Base-by-base conservation (phyloP, 441 rosid species). In the Rhodomyrtus psidioides region DNA sequence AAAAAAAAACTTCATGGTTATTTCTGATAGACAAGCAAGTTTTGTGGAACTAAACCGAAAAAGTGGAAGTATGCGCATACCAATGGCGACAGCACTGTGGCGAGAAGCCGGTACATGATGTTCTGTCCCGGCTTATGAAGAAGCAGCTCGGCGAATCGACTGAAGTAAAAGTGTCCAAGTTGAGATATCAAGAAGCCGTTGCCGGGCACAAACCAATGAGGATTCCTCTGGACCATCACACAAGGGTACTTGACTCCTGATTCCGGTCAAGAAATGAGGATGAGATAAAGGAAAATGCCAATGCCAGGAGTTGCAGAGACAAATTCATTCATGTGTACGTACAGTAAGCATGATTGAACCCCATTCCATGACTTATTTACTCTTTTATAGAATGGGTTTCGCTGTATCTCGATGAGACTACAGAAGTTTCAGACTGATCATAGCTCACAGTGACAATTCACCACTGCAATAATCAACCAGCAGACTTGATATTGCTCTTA, bases 111-210 rank as follows among this genome's bases (percentile, higher is more conserved):
- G 56, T 46, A 49, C 49, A 84, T 56, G 81, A 60, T 5, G 24
- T 59, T 59, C 84, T 87, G 82, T 4, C 84, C 54, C 0, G 88
- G 88, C 82, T 84, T 87, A 79, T 87, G 88, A 51, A 87, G 57
- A 56, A 84, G 13, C 84, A 84, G 88, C 83, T 87, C 86, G 1
- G 84, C 86, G 0, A 87, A 87, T 23, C 88, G 88, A 53, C 59
- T 87, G 86, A 53, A 81, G 83, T 87, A 87, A 34, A 87, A 27
- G 62, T 46, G 34, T 16, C 65, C 88, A 8, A 87, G 0, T n/a
- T 83, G 27, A 13, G 81, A 34, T 6, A 58, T 53, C 62, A 84
- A 84, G 58, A 84, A 28, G 49, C 46, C 7, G 34, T 79, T 21
- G 7, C 24, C 1, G 26, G 88, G 83, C 27, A 60, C 7, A 12